Evolutionary conservation across 768 basidiomycete species (phyloP), one percentile per base, ranked within the genome.

Genomic region (Candolleomyces eurysporus): DNA sequence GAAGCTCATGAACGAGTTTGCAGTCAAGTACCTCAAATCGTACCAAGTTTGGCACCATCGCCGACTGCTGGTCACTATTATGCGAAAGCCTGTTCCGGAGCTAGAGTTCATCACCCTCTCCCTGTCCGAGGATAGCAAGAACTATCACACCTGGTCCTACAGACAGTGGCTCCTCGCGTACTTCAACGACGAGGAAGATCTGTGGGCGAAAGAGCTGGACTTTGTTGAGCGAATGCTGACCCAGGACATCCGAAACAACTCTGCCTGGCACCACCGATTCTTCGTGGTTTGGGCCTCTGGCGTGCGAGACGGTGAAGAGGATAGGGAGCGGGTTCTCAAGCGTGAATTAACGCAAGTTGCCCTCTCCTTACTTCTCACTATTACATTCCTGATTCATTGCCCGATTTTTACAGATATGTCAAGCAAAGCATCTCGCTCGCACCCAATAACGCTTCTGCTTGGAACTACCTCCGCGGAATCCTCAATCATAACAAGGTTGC

Each of bases 81-180:
- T 84, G 36, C 77, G 82, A 59, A 71, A 80, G 22, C 82, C 88
- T 5, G 69, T 60, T 3, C 81, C 82, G 9, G 97, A 99, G 73
- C 87, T 98, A 58, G 79, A 71, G 40, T 98, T 97, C 73, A 88
- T 94, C 71, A 82, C 87, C 55, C 74, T 77, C 59, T 87, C 87
- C 1, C 84, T 99, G 32, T 76, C 83, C 8, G 81, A 75, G 21
- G 97, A 99, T 70, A 75, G 85, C 49, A 99, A 99, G 84, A 99
- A 99, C 78, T 99, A 99, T 73, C 96, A 98, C 73, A 98, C 97
- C 0, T 99, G 97, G 97, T 92, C 92, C 8, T 96, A 98, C 74
- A 84, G 96, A 7, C 96, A 99, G 72, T 98, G 95, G 94, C 73
- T 95, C 13, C 85, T 97, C 48, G 88, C 91, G 9, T 86, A 89